Base-by-base conservation (phyloP, 768 basidiomycete species). In the Hortiboletus flavorubellus region DNA sequence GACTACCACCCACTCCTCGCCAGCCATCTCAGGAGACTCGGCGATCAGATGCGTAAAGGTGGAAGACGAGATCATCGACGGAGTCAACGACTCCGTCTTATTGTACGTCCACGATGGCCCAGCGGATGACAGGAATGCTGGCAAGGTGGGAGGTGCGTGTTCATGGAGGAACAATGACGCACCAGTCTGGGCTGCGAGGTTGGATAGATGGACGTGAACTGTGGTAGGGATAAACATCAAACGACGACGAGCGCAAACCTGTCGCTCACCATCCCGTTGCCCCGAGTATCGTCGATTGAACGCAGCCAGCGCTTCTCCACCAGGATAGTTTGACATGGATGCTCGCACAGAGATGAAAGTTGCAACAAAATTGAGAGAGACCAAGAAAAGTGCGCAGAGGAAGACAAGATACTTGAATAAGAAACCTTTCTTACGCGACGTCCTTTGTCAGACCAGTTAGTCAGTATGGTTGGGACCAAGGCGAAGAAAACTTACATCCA, bases 121-220 rank as follows among this genome's bases (percentile, higher is more conserved):
- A 12, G 58, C 43, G 40, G 53, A 39, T 51, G 59, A 46, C 47
- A 33, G 35, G 46, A 59, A 49, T 47, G 62, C 50, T 16, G 54
- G 46, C 43, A 54, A 10, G 41, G 49, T 74, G 67, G 92, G 88
- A 1, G 80, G 77, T 0, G 85, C 71, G 51, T 87, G 75, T 21
- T 81, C 77, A 39, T 91, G 89, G 21, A 85, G 82, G 77, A 98
- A 97, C 50, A 94, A 83, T 0, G 92, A 89, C 3, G 92, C 90
- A 3, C 97, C 96, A 0, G 88, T 93, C 70, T 96, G 94, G 2
- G 91, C 86, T 1, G 91, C 89, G 42, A 93, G 80, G 59, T 95
- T 90, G 48, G 83, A 86, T 42, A 97, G 83, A 64, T 95, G 89
- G 4, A 96, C 81, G 54, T 86, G 82, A 37, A 83, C 80, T 73